phyloP scores from a whole-genome alignment of 1,284 basidiomycete species.

The Cystobasidium sp. region DNA sequence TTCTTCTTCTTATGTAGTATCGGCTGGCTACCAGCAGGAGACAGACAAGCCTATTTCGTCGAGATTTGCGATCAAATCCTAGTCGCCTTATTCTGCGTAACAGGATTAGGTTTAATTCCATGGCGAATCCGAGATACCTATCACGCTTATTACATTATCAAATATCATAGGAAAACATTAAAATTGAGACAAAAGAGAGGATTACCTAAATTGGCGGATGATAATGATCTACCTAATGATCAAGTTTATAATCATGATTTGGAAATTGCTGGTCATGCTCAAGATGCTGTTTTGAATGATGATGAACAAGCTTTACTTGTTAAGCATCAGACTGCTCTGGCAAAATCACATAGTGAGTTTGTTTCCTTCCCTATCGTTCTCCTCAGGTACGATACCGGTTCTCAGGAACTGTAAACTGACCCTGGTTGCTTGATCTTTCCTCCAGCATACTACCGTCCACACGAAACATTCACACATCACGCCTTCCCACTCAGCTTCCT shows the following conservation, averaged over 20 bases:
- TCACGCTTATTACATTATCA: slow-evolving; percentile 41
- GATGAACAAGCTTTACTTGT: slow-evolving; percentile 42
- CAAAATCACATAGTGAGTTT: slow-evolving; percentile 42
- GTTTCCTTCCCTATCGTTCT: background rate
- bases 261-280: slow-evolving; percentile 35
- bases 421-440: background rate
- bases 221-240: slow-evolving; percentile 45
- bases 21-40: slow-evolving; percentile 44
- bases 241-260: slow-evolving; percentile 36
- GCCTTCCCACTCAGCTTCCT: slow-evolving; percentile 43
- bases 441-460: slow-evolving; percentile 44
- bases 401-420: slow-evolving; percentile 8
- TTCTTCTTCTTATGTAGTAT: slow-evolving; percentile 16
- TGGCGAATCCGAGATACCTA: slow-evolving; percentile 42
- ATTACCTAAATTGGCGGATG: slow-evolving; percentile 40
- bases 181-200: slow-evolving; percentile 41
- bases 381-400: background rate
- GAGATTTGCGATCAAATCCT: slow-evolving; percentile 47
- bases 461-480: slow-evolving; percentile 44
- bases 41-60: slow-evolving; percentile 42
- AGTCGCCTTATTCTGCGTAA: slow-evolving; percentile 43
- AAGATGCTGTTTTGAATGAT: slow-evolving; percentile 42
- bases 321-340: slow-evolving; percentile 43
- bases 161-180: slow-evolving; percentile 44
- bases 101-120: slow-evolving; percentile 40